Evolutionary conservation across 2,329 filamentous ascomycete species (phyloP), one percentile per base, ranked within the genome.

Genomic region (Grosmannia huntii): DNA sequence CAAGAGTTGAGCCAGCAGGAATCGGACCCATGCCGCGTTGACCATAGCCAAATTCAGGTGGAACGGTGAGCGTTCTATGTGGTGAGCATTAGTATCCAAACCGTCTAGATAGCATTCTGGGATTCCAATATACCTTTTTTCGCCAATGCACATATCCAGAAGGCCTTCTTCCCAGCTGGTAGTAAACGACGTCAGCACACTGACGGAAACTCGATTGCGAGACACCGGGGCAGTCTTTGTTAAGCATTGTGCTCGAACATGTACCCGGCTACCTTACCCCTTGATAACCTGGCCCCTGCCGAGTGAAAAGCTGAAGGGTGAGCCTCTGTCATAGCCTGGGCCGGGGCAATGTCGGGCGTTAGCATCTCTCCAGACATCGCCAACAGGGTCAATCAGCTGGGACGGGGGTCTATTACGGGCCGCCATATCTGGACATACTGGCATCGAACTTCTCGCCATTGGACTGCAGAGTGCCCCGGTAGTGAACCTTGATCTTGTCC

Each of bases 121-220:
- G 31, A 52, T 9, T n/a, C 27, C 11, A 46, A 49, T 50, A 16
- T 66, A 76, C 78, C 80, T 82, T 78, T 91, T 92, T 78, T 97
- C 92, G 62, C 94, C 92, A 65, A 95, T 87, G 73, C 94, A 97
- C 91, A 97, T 96, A 68, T 89, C 89, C 57, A 94, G 66, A 46
- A 97, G 80, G 55, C 92, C 92, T 69, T 95, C 73, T 66, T 97
- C 92, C 92, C 91, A 96, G 68, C 85, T 89, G 23, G 19, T 33
- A 23, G 19, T 33, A 5, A 16, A 19, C 50, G 36, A 33, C 12
- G 16, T 55, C 23, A 46, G 36, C 21, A 38, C 14, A 38, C 3
- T 14, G 36, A 38, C 36, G 4, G 5, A 16, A 16, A 38, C 12
- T 38, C 36, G 36, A 38, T 5, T 16, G 36, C 14, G 33, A 36